Conservation (phyloP, 768 basidiomycete species). For the Lentinus brumalis region DNA sequence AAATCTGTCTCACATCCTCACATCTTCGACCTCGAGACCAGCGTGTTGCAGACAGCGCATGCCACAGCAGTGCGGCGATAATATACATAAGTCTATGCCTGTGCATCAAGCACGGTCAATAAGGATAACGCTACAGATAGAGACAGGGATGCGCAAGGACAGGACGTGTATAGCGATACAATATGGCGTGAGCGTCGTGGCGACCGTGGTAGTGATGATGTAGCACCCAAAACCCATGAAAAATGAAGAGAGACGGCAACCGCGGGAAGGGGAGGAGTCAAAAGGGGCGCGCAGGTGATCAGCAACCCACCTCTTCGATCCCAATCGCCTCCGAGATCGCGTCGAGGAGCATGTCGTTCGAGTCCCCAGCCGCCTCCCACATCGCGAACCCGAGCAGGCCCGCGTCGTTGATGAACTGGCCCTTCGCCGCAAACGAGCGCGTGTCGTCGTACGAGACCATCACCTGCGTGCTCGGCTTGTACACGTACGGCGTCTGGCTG, state of each 20-base stretch:
- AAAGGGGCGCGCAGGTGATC: background rate
- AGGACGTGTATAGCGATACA: slow-evolving; percentile 15
- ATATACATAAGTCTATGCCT: slow-evolving; percentile 15
- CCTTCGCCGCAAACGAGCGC: slow-evolving; percentile 39
- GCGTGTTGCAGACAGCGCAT: background rate
- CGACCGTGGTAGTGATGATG: background rate
- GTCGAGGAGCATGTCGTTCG: slow-evolving; percentile 17
- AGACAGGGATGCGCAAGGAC: slow-evolving; percentile 10
- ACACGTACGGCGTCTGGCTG: slow-evolving; percentile 37
- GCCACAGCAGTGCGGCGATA: background rate
- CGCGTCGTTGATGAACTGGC: slow-evolving; percentile 35
- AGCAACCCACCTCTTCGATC: slow-evolving; percentile 25
- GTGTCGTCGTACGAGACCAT: slow-evolving; percentile 37
- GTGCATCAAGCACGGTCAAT: slow-evolving; percentile 20
- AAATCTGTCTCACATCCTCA: no score
- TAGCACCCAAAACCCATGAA: background rate
- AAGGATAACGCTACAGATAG: slow-evolving; percentile 17
- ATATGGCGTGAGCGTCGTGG: slow-evolving; percentile 14
- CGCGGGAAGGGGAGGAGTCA: background rate
- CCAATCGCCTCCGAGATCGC: slow-evolving; percentile 10
- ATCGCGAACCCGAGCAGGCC: slow-evolving; percentile 44
- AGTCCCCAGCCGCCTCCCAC: slow-evolving; percentile 49
- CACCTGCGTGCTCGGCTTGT: slow-evolving; percentile 24
- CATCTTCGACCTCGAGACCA: no score
- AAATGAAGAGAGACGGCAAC: background rate